Base-by-base conservation (phyloP, 1,284 basidiomycete species). In the Ustilago shanxiensis region DNA sequence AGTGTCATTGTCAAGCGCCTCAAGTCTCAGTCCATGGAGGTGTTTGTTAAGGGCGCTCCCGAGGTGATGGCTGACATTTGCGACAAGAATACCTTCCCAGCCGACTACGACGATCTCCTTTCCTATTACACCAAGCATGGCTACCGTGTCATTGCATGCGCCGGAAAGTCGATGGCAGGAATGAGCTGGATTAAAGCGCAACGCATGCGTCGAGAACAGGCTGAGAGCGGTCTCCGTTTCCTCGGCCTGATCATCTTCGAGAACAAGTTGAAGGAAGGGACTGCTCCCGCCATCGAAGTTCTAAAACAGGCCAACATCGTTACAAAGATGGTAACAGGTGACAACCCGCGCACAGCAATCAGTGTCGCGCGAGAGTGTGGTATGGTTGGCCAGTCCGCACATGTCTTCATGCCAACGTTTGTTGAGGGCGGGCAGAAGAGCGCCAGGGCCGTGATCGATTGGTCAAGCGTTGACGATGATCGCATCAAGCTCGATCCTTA, bases 131-230 rank as follows among this genome's bases (percentile, higher is more conserved):
- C 97, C 8, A 93, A 93, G 83, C 93, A 95, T 72, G 97, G 97
- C 37, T 99, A 96, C 87, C 92, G 97, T 67, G 97, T 99, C 20
- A 99, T 99, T 73, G 97, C 96, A 3, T 94, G 98, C 77, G 97
- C 97, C 3, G 97, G 97, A 39, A 99, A 98, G 89, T 94, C 91
- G 73, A 91, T 99, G 73, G 93, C 97, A 47, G 92, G 93, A 5
- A 87, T 99, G 70, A 93, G 95, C 7, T 99, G 97, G 97, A 90
- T 99, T 76, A 98, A 93, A 85, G 97, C 97, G 1, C 97, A 99
- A 87, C 91, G 94, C 55, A 92, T 99, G 91, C 95, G 94, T 86
- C 90, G 96, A 41, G 96, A 98, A 84, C 93, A 96, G 87, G 96
- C 95, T 20, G 97, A 99, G 86, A 93, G 92, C 13, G 91, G 91